Conservation (phyloP, 495 filamentous ascomycete genomes). For the Emericellopsis terricola region DNA sequence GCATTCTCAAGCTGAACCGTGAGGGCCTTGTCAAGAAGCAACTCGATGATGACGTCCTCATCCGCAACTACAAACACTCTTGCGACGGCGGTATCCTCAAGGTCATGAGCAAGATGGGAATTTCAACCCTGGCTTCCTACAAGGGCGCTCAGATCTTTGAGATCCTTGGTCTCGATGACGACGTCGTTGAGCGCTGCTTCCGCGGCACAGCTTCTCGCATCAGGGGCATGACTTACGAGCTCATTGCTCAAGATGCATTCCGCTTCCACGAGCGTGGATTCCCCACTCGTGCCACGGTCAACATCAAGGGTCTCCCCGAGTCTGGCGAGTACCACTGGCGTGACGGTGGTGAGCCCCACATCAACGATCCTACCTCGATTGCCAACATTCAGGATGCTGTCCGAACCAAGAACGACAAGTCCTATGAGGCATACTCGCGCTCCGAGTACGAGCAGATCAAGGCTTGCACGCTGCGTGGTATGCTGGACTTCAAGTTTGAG, state of each 20-base stretch:
- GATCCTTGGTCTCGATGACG: constrained; percentile 91
- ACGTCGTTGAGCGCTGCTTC: constrained; percentile 93
- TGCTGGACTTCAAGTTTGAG: constrained; percentile 97
- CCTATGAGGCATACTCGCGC: constrained; percentile 92
- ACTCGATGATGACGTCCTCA: constrained; percentile 63
- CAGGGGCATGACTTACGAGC: constrained; percentile 86
- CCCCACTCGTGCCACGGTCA: constrained; percentile 62
- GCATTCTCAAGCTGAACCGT: constrained; percentile 95
- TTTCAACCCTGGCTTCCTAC: constrained; percentile 94
- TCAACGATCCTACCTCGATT: constrained; percentile 91
- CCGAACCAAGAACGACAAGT: constrained; percentile 98
- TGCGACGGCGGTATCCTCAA: constrained; percentile 97
- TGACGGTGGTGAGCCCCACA: constrained; percentile 92
- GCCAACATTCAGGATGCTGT: constrained; percentile 98
- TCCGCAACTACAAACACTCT: constrained; percentile 95
- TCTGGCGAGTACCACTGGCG: constrained; percentile 99
- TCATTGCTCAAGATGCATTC: constrained; percentile 93
- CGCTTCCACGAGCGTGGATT: constrained; percentile 93
- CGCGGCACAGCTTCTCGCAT: constrained; percentile 91
- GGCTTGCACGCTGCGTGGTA: constrained; percentile 85
- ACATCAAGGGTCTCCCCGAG: constrained; percentile 73
- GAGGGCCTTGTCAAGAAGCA: constrained; percentile 89
- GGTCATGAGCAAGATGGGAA: constrained; percentile 99
- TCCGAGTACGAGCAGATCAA: constrained; percentile 97
- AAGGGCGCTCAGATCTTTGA: constrained; percentile 99